Evolutionary conservation across 768 basidiomycete genomes (phyloP), one percentile per base, ranked within the genome.

Genomic region (Mycena albidolilacea): DNA sequence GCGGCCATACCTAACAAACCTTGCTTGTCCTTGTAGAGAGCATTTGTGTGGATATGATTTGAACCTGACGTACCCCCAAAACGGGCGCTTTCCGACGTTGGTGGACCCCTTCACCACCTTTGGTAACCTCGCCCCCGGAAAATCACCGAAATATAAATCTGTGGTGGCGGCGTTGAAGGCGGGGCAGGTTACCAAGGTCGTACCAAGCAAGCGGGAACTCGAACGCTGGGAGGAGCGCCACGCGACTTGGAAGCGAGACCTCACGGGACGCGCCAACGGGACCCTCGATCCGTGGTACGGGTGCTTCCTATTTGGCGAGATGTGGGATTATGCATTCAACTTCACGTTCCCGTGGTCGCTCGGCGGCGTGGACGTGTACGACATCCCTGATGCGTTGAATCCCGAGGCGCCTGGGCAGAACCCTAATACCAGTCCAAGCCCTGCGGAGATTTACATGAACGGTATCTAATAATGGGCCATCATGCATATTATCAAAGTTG

Each of bases 241-340:
- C 43, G 74, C 76, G 44, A 65, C 73, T 5, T 85, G 85, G 84
- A 92, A 89, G 77, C 83, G 89, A 54, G 84, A 85, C 78, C 81
- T 91, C 7, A 81, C 80, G 15, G 82, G 80, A 19, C 82, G 88
- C 37, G 79, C 87, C 2, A 90, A 89, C 71, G 90, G 86, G 8
- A 89, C 88, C 5, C 86, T 91, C 57, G 87, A 91, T 74, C 79
- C 88, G 4, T 73, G 85, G 88, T 92, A 92, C 55, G 90, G 90
- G 7, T 94, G 93, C 80, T 83, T 89, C 71, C 76, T 93, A 14
- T 86, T 88, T 59, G 87, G 90, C 72, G 88, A 91, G 83, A 86
- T 91, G 81, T 74, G 91, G 37, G 93, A 94, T 80, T 93, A 93
- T 75, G 91, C 92, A 15, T 60, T 89, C 69, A 95, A 94, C 77